A percentile compares a stretch with the other conserved stretches of the same genome.
These are phyloP conservation scores for Saccharomyces pastorianus DNA, from an alignment of 1,139 yeast species.

Conservation along the genomic window DNA sequence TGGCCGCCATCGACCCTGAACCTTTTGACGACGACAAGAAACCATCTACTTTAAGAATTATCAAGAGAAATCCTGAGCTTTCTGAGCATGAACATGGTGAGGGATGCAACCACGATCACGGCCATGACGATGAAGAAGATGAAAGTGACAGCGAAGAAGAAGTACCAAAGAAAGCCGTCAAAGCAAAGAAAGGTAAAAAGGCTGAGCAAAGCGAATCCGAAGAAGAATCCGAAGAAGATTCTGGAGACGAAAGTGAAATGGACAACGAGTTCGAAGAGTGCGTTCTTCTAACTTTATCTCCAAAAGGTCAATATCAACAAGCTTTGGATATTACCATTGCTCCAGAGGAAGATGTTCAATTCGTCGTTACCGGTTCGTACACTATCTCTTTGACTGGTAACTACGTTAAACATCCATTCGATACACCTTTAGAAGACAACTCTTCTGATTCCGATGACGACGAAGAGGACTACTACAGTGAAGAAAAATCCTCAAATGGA, in stretches of 20 bases:
- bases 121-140: conserved; percentile 40
- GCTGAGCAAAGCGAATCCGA: conserved; percentile 33
- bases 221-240: conserved; percentile 32
- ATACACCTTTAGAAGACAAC: conserved; percentile 12
- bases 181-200: conserved; percentile 22
- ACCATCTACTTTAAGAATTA: conserved; percentile 71
- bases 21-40: conserved; percentile 67
- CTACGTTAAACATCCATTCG: conserved; percentile 86
- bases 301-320: conserved; percentile 81
- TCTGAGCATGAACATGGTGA: conserved; percentile 41
- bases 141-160: conserved; percentile 33
- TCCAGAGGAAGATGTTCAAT: conserved; percentile 90
- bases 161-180: conserved; percentile 2
- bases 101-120: conserved; percentile 46
- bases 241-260: conserved; percentile 33
- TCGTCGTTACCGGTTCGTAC: conserved; percentile 93
- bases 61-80: conserved; percentile 32
- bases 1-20: conserved; percentile 93
- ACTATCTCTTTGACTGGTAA: conserved; percentile 90
- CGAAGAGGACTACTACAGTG: conserved; percentile 35
- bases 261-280: conserved; percentile 68
- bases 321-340: conserved; percentile 80
- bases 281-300: conserved; percentile 84
- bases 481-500: conserved; percentile 2
- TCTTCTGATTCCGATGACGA: conserved; percentile 52